Evolutionary conservation across 345 rosid genomes (phyloP), one percentile per base, ranked within the genome.

Genomic region (Camelina sativa): DNA sequence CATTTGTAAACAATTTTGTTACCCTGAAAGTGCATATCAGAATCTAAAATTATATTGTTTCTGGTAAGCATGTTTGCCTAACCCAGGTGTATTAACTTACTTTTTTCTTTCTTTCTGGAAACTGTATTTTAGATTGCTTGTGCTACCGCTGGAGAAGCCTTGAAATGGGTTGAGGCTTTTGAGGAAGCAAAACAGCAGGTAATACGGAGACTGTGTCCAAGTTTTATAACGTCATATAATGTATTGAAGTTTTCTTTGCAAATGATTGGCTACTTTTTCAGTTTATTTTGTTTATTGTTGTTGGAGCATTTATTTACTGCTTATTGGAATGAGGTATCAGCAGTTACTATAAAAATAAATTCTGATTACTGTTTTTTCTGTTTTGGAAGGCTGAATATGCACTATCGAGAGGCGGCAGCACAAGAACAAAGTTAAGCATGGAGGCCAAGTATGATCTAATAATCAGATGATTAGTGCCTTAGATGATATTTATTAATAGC

Each of bases 171-270:
- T 77, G 97, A 95, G 72, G 99, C 99, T 67, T 95, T 95, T 86
- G 90, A 92, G 76, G 85, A 84, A 41, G 97, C 97, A 76, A 95
- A 92, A 85, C 96, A 95, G 71, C 99, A 92, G 93, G 99, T 95
- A 80, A 35, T n/a, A 11, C 62, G 28, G 41, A 69, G 75, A 35
- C 60, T 47, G 7, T 41, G 51, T 48, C 73, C 19, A 75, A 61
- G 25, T 41, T 68, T 63, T 54, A 22, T 47, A 44, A 52, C 37
- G 53, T 67, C 55, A 25, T 75, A 17, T 65, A 51, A 7, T 40
- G 40, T 34, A 35, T 46, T 35, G 46, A 47, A 43, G 47, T 50
- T 77, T 71, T 58, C 7, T 12, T 17, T 46, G 35, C 71, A 12
- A 63, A 34, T 17, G 56, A 55, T 8, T 20, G 59, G 59, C 52